phyloP scores from a whole-genome alignment of 768 basidiomycete species.

The Mycena albidolilacea region DNA sequence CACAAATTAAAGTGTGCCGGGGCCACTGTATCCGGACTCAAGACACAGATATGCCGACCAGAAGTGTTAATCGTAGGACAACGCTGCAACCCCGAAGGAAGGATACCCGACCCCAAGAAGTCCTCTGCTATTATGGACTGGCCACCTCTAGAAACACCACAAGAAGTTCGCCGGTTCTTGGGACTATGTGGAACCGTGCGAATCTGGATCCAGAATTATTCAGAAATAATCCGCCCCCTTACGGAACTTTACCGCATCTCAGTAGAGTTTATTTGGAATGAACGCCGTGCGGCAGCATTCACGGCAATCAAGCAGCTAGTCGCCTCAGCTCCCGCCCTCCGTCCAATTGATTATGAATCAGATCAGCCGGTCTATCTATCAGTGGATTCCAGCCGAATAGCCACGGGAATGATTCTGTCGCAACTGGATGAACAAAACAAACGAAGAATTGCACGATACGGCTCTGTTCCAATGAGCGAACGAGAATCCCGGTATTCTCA shows the following conservation, averaged over 20 bases:
- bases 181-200: slow-evolving; percentile 45
- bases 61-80: slow-evolving; percentile 41
- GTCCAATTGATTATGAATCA: slow-evolving; percentile 50
- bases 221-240: slow-evolving; percentile 12
- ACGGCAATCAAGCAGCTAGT: slow-evolving; percentile 47
- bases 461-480: slow-evolving; percentile 53
- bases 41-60: slow-evolving; percentile 14
- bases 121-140: background rate
- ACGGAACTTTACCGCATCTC: slow-evolving; percentile 37
- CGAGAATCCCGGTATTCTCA: slow-evolving; percentile 37
- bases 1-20: slow-evolving; percentile 47
- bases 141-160: background rate
- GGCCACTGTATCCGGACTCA: slow-evolving; percentile 49
- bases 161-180: slow-evolving; percentile 41
- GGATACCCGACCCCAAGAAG: background rate
- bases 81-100: background rate
- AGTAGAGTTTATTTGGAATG: slow-evolving; percentile 45
- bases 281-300: slow-evolving; percentile 39
- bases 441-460: slow-evolving; percentile 44
- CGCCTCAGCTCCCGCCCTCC: slow-evolving; percentile 43
- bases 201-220: slow-evolving; percentile 43
- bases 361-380: slow-evolving; percentile 45
- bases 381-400: slow-evolving; percentile 50
- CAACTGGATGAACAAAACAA: slow-evolving; percentile 47
- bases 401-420: slow-evolving; percentile 49